Evolutionary conservation across 78 protist genomes (phyloP).

Genomic region (Acrasis kona): DNA sequence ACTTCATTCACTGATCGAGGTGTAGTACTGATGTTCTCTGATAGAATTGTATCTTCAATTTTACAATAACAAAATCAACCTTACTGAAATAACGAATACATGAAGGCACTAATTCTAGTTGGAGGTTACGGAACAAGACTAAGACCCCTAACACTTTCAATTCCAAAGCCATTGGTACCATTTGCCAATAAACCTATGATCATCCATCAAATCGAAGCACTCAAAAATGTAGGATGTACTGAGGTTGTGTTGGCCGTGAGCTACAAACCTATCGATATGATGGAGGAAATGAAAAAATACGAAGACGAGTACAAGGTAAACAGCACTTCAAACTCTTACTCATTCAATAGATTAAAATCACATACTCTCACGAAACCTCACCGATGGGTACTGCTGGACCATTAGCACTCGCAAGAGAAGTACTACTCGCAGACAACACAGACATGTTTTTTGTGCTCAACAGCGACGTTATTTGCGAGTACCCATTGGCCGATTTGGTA

Average conservation of each 20-base stretch:
- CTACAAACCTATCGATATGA: constrained; percentile 78
- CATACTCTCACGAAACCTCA: constrained; percentile 60
- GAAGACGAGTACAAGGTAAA: background rate
- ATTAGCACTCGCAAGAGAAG: constrained; percentile 67
- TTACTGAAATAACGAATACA: no score
- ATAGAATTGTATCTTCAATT: no score
- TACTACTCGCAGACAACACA: constrained; percentile 13
- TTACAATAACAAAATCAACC: no score
- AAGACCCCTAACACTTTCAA: constrained; percentile 87
- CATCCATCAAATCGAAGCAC: constrained; percentile 80
- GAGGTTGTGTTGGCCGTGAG: constrained; percentile 82
- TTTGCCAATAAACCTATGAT: constrained; percentile 87
- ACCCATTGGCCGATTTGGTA: constrained; percentile 68
- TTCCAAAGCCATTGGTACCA: constrained; percentile 89
- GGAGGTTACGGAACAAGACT: constrained; percentile 94
- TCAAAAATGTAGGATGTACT: constrained; percentile 71
- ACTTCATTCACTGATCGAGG: no score
- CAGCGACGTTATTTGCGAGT: constrained; percentile 81
- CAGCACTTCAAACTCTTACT: background rate
- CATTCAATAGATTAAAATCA: constrained; percentile 57
- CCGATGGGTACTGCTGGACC: constrained; percentile 97
- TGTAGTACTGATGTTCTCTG: no score
- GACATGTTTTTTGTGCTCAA: constrained; percentile 88
- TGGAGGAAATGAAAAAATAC: background rate
- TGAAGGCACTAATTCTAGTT: constrained; percentile 92